Evolutionary conservation across 306 rosid genomes (phyloP).

Genomic region (Fragaria iinumae): DNA sequence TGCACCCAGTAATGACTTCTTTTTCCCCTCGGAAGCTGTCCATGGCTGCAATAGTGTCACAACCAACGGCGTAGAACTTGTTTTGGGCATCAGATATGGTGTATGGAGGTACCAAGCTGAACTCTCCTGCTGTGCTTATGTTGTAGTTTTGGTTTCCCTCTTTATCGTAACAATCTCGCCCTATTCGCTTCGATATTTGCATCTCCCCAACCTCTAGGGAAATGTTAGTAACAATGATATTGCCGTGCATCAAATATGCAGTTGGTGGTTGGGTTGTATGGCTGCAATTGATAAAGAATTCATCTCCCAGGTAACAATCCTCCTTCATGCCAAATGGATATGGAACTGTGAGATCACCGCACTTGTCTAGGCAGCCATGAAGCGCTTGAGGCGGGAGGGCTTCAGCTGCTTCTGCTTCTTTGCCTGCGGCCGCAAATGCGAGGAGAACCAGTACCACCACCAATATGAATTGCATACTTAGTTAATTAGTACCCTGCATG

Average conservation of each 20-base stretch:
- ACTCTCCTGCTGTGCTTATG: too few species aligned
- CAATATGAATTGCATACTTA: not conserved
- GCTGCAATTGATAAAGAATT: not conserved
- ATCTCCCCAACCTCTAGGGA: not conserved
- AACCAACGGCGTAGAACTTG: constrained; percentile 7
- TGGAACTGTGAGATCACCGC: constrained; percentile 4
- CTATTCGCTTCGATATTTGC: not conserved
- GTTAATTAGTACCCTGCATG: not conserved
- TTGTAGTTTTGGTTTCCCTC: not conserved
- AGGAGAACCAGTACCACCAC: not conserved
- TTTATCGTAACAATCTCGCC: not conserved
- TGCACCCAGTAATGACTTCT: not conserved
- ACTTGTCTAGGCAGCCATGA: not conserved
- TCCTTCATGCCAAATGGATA: not conserved
- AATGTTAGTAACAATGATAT: not conserved
- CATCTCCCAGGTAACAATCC: not conserved
- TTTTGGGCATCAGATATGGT: not conserved
- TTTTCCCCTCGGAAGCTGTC: too few species aligned
- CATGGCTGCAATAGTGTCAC: not conserved
- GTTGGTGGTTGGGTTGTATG: not conserved
- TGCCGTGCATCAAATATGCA: rapidly evolving
- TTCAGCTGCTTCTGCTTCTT: not conserved
- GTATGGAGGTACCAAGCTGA: not conserved
- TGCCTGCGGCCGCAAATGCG: not conserved
- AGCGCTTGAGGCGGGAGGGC: not conserved